Base-by-base conservation (phyloP, 495 filamentous ascomycete genomes). In the Choiromyces venosus region DNA sequence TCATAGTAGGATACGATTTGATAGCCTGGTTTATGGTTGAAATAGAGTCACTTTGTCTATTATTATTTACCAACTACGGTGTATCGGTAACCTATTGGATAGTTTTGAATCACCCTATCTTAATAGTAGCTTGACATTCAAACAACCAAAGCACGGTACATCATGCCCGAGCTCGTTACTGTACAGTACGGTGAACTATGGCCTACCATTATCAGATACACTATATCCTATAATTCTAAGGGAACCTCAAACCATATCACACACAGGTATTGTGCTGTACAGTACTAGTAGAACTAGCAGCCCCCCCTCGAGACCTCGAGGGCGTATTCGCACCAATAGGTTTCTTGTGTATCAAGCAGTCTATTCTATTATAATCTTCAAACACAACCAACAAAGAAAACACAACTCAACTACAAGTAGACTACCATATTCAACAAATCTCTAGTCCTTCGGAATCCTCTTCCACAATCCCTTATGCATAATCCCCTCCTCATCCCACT, bases 401-500 rank as follows among this genome's bases (percentile, higher is more conserved):
- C 52, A 12, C n/a, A 12, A 3, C 25, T 16, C n/a, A 61, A 21
- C 10, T 1, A 25, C n/a, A n/a, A n/a, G n/a, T 52, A n/a, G 21
- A 2, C 6, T n/a, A 8, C 19, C 9, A 29, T 29, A 29, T 61
- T 12, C 52, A 61, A 61, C 12, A 0, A 61, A 29, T 14, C 2
- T 4, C n/a, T 61, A 61, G n/a, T 14, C 52, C 52, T 61, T 61
- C 16, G 52, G 52, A 21, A 76, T 39, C 10, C 71, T 46, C 68
- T 46, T 77, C 75, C 75, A 94, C 92, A 96, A 94, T 19, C 90
- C 92, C 38, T 93, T 87, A 86, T 97, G 94, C 77, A 86, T 85
- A 76, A 96, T 92, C 33, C 91, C 92, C 75, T 96, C 92, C 83
- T 97, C 93, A 52, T 84, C 83, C 92, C 93, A 97, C 74, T 75